Percentiles rank a stretch among this genome's conserved stretches.
Evolutionary conservation across 371 early-diverging fungal species (phyloP).

Genomic region (Cokeromyces recurvatus): DNA sequence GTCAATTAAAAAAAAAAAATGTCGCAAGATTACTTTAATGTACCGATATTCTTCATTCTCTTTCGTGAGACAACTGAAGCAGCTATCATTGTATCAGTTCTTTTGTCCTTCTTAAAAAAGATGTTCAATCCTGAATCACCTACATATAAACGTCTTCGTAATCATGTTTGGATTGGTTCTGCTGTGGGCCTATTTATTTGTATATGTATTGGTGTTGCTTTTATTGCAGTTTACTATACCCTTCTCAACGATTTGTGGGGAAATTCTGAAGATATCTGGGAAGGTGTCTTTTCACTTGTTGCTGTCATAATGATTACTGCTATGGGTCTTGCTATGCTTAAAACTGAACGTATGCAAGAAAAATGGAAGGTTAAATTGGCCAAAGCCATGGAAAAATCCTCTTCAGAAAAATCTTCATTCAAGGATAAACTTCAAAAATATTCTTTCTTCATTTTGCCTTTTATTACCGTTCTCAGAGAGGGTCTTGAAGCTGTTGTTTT

Average conservation of each 20-base stretch:
- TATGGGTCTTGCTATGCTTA: constrained; percentile 73
- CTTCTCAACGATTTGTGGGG: constrained; percentile 36
- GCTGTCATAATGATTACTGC: constrained; percentile 62
- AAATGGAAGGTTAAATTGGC: constrained; percentile 66
- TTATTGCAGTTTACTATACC: constrained; percentile 66
- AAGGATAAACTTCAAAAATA: constrained; percentile 33
- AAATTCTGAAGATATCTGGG: constrained; percentile 72
- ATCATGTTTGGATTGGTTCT: constrained; percentile 65
- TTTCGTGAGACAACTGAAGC: constrained; percentile 77
- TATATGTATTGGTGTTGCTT: constrained; percentile 62
- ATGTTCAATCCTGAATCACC: constrained; percentile 44
- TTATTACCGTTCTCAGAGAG: constrained; percentile 78
- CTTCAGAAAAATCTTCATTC: constrained; percentile 14
- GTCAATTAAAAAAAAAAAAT: constrained; percentile 13
- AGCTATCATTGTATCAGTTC: constrained; percentile 75
- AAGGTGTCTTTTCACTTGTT: constrained; percentile 66
- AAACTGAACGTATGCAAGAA: constrained; percentile 65
- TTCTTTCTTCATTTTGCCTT: constrained; percentile 70
- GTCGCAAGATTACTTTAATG: constrained; percentile 56
- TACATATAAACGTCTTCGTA: constrained; percentile 48
- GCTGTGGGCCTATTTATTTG: constrained; percentile 51
- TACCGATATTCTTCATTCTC: constrained; percentile 81
- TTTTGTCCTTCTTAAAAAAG: constrained; percentile 66
- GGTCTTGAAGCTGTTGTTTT: constrained; percentile 80
- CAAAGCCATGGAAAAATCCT: constrained; percentile 38